Evolutionary conservation across 129 eudicot species (phyloP), one percentile per base, ranked within the genome.

Genomic region (Glebionis coronaria): DNA sequence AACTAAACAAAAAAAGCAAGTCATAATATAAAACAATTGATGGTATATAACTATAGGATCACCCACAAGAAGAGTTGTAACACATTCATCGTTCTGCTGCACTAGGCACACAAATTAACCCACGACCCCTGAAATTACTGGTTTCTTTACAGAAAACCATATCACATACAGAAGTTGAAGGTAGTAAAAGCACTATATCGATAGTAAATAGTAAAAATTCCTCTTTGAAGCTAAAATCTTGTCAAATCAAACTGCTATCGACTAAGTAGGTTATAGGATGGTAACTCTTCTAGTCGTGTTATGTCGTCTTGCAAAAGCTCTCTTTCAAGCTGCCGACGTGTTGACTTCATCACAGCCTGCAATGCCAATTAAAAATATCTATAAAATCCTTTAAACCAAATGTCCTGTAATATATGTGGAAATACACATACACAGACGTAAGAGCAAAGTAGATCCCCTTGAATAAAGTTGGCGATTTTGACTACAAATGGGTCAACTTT

Each of bases 331-430:
- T 89, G 99, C 12, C 92, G 90, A 21, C 99, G 91, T 40, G 99
- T 93, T 53, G 99, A 86, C 79, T 93, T 93, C 99, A 93, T 93
- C 79, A 93, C 97, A 38, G 97, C 79, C 99, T 93, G 73, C 51
- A 19, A 40, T 65, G 2, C 31, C 64, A 28, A 65, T 65, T 13
- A 20, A 18, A 19, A 61, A 20, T 71, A 29, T 6, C 27, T 46
- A 12, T 35, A 31, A 58, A 12, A 3, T 19, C 12, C 12, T 53
- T 16, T 28, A 9, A 51, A 52, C 19, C 27, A 61, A 60, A 61
- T 29, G 14, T 9, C 4, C 14, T 18, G 58, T 53, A 52, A n/a
- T 47, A 14, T 25, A 23, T 57, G 7, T 2, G 9, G 9, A 49
- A 49, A 14, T 15, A 13, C 54, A 49, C 19, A 14, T 9, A 47